phyloP scores from a whole-genome alignment of 23 red algal species.

The Gracilaria domingensis region DNA sequence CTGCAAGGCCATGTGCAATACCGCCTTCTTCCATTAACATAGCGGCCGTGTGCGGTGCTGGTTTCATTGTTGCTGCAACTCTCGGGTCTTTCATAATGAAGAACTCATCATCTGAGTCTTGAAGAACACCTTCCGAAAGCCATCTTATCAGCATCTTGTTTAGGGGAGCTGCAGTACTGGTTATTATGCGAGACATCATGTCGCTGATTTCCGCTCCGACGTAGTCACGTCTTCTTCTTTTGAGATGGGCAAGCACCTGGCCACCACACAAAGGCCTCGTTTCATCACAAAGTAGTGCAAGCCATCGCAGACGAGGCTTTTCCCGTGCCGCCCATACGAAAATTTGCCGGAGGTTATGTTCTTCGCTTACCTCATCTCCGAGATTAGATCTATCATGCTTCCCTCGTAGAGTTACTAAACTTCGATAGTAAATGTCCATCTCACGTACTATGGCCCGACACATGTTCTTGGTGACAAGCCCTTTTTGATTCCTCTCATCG shows the following conservation, averaged over 20 bases:
- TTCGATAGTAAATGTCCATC: slow-evolving; percentile 84
- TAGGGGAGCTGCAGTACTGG: slow-evolving; percentile 68
- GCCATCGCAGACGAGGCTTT: slow-evolving; percentile 78
- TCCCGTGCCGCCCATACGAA: slow-evolving; percentile 78
- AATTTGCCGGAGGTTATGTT: slow-evolving; percentile 62
- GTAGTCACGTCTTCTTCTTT: slow-evolving; percentile 45
- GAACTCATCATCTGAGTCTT: slow-evolving; percentile 79
- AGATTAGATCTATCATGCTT: not conserved
- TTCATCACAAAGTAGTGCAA: slow-evolving; percentile 80
- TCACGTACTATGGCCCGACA: slow-evolving; percentile 77
- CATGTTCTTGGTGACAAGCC: slow-evolving; percentile 68
- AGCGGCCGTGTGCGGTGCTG: slow-evolving; percentile 23
- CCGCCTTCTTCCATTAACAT: slow-evolving; percentile 64
- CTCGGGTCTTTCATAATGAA: slow-evolving; percentile 80
- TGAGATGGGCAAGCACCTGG: slow-evolving; percentile 68
- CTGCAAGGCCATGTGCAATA: slow-evolving; percentile 49
- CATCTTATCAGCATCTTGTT: slow-evolving; percentile 70
- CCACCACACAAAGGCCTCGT: slow-evolving; percentile 58
- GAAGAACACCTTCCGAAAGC: slow-evolving; percentile 80
- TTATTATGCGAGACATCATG: slow-evolving; percentile 69
- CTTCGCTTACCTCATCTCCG: not conserved
- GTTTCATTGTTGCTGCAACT: slow-evolving; percentile 49
- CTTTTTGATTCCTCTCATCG: slow-evolving; percentile 21
- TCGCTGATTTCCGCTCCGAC: slow-evolving; percentile 55
- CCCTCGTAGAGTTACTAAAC: slow-evolving; percentile 64